phyloP scores from a whole-genome alignment of 179 eudicot genomes.

The Heliamphora pulchella region DNA sequence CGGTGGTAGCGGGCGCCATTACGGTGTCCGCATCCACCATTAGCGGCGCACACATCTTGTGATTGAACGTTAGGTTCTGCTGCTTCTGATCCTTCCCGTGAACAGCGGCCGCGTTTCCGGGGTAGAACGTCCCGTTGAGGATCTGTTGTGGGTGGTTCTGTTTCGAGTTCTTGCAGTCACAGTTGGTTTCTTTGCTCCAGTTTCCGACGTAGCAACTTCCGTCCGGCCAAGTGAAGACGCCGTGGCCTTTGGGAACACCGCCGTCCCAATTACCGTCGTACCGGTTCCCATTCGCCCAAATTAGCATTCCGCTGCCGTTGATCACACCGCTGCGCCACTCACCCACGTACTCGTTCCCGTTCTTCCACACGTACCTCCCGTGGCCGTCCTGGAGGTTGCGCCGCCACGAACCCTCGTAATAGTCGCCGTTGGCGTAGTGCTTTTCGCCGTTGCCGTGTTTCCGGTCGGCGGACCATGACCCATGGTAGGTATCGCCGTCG shows the following conservation, averaged over 20 bases:
- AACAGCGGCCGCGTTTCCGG: constrained; percentile 9
- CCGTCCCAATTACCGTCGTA: constrained; percentile 78
- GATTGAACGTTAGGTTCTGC: too few relatives aligned
- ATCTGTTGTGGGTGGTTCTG: constrained; percentile 6
- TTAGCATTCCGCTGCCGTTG: constrained; percentile 50
- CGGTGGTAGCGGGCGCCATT: not conserved
- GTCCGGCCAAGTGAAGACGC: constrained; percentile 66
- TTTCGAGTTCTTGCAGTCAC: not conserved
- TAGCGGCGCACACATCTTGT: too few relatives aligned
- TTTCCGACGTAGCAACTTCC: constrained; percentile 65
- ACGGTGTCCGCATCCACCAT: too few relatives aligned
- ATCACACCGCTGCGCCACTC: constrained; percentile 74
- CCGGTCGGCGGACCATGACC: constrained; percentile 56
- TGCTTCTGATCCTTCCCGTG: not conserved
- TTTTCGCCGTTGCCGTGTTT: constrained; percentile 69
- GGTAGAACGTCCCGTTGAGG: constrained; percentile 39
- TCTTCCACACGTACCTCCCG: constrained; percentile 70
- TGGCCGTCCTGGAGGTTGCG: constrained; percentile 61
- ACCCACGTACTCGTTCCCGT: constrained; percentile 64
- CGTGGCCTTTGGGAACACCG: constrained; percentile 55
- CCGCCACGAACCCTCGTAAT: constrained; percentile 63
- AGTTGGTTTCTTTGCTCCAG: constrained; percentile 37
- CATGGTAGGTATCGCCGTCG: constrained; percentile 68
- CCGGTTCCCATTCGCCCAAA: constrained; percentile 61
- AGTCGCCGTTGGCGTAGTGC: constrained; percentile 72